phyloP scores from a whole-genome alignment of 23 red algal species.

The Cyanidiococcus yangmingshanensis region DNA sequence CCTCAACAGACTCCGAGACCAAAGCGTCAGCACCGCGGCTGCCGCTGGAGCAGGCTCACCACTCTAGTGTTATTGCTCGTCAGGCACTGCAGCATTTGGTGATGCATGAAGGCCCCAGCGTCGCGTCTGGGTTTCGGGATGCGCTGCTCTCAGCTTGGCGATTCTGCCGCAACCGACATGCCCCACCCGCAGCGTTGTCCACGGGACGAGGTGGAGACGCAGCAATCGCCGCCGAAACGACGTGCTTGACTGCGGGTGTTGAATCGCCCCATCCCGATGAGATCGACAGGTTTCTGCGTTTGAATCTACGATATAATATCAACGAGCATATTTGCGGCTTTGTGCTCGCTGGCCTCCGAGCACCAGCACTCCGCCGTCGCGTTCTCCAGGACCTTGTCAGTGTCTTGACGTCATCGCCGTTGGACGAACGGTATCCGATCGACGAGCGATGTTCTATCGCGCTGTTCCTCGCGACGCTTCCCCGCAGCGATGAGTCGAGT shows the following conservation, averaged over 20 bases:
- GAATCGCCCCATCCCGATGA: no score
- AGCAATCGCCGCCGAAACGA: no score
- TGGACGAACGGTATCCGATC: neutral
- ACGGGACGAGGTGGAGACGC: no score
- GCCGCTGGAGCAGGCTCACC: neutral
- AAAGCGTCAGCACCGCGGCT: neutral
- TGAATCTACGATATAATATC: neutral
- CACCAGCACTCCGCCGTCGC: neutral
- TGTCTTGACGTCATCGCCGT: neutral
- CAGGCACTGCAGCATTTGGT: neutral
- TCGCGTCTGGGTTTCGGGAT: neutral
- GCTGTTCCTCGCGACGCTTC: neutral
- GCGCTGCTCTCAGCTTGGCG: neutral
- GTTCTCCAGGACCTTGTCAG: neutral
- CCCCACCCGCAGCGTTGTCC: no score
- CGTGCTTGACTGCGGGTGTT: no score
- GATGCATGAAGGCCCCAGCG: neutral
- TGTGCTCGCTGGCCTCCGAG: neutral
- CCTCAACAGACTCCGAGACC: neutral
- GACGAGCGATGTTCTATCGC: neutral
- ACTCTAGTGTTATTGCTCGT: neutral
- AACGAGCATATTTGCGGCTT: constrained; percentile 1
- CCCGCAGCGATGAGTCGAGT: neutral
- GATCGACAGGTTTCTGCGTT: neutral
- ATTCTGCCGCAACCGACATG: neutral